These are phyloP conservation scores for Fusarium sp. DNA, from an alignment of 2,329 filamentous ascomycete genomes.

Conservation along the genomic window DNA sequence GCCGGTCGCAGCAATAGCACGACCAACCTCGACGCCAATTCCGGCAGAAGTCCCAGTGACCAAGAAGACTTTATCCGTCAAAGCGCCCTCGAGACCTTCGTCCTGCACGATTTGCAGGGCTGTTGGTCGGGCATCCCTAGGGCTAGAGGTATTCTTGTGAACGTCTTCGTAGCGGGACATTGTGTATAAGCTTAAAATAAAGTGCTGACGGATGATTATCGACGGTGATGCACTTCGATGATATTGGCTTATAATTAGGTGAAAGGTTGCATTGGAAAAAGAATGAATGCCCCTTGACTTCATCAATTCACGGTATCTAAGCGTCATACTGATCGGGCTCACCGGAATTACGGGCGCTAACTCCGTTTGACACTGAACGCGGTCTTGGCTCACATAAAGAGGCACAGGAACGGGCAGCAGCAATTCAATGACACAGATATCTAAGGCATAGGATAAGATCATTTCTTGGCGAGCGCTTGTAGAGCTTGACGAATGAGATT, in stretches of 20 bases:
- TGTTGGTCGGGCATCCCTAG: constrained; percentile 50
- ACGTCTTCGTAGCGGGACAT: constrained; percentile 12
- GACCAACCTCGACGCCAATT: constrained; percentile 54
- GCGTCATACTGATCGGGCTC: neutral
- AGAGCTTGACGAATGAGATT: too few species aligned
- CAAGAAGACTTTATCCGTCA: constrained; percentile 48
- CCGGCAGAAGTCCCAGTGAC: constrained; percentile 55
- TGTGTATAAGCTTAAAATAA: neutral
- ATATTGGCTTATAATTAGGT: too few species aligned
- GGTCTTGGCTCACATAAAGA: neutral
- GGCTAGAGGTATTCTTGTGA: neutral
- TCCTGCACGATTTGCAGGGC: constrained; percentile 50
- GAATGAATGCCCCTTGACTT: neutral
- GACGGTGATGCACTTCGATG: neutral
- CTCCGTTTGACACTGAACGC: neutral
- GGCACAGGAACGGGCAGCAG: neutral
- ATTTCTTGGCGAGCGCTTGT: neutral
- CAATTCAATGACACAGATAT: neutral
- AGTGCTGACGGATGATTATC: neutral
- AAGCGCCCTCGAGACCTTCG: constrained; percentile 44
- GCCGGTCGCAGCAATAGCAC: constrained; percentile 53
- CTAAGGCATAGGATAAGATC: accelerated
- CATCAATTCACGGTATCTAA: neutral
- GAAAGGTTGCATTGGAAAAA: neutral
- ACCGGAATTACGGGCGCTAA: neutral